Evolutionary conservation across 108 stramenopile species (phyloP).

Genomic region (Skeletonema menzelii): DNA sequence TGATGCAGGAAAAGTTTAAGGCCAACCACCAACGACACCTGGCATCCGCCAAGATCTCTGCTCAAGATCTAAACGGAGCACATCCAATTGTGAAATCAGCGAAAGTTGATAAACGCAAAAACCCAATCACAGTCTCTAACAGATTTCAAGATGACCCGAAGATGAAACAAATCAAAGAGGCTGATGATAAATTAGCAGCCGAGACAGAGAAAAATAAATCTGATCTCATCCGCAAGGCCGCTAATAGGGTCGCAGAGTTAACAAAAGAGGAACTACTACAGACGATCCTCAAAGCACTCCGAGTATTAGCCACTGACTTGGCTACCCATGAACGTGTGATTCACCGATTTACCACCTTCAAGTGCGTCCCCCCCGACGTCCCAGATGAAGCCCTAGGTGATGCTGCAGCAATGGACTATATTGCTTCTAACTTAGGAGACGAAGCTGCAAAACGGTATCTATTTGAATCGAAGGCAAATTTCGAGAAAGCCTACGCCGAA

Average conservation of each 20-base stretch:
- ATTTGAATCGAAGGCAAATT: neutral
- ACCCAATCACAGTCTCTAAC: neutral
- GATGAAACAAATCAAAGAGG: neutral
- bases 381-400: neutral
- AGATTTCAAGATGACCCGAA: neutral
- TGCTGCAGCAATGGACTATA: neutral
- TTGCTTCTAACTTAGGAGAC: neutral
- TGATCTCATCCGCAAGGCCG: neutral
- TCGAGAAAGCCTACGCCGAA: neutral
- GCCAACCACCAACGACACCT: neutral
- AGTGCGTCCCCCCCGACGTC: neutral
- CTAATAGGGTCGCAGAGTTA: neutral
- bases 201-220: neutral
- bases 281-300: neutral
- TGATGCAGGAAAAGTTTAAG: neutral
- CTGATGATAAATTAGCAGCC: neutral
- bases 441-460: neutral
- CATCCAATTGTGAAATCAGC: neutral
- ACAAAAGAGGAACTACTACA: neutral
- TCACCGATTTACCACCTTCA: too few species aligned
- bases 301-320: neutral
- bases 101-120: neutral
- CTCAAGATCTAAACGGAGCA: neutral
- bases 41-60: neutral
- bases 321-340: neutral